These are phyloP conservation scores for Cladobotryum protrusum DNA, from an alignment of 2,329 filamentous ascomycete genomes.

Conservation along the genomic window DNA sequence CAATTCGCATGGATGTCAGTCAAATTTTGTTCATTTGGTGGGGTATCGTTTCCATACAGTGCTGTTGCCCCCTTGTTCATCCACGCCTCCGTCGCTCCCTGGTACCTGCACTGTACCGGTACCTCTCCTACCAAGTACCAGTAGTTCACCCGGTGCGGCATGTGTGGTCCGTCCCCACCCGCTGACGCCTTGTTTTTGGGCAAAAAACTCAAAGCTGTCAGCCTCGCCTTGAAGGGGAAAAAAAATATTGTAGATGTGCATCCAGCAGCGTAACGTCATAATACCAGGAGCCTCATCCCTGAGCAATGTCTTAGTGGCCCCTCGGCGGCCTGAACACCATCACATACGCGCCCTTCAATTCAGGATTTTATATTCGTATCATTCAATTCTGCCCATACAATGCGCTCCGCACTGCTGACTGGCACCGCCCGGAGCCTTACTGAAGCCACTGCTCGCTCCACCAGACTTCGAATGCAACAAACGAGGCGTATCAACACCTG, in stretches of 20 bases:
- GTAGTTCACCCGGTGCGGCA: no score
- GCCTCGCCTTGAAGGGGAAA: not conserved
- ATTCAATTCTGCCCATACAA: not conserved
- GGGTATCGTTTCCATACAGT: no score
- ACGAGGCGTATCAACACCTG: not conserved
- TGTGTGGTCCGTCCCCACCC: not conserved
- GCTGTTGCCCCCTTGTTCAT: no score
- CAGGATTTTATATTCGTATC: no score
- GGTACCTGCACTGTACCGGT: not conserved
- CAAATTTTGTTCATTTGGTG: no score
- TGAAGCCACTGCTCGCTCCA: not conserved
- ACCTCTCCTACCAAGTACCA: not conserved
- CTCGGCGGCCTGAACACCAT: no score
- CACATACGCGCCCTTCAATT: no score
- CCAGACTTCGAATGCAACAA: not conserved
- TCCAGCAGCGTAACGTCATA: not conserved
- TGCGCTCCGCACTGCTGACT: not conserved
- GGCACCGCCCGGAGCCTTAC: not conserved
- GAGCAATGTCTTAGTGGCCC: no score
- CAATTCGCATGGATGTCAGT: no score
- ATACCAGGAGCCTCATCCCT: no score
- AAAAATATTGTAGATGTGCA: not conserved
- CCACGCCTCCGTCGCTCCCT: not conserved
- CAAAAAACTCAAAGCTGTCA: not conserved
- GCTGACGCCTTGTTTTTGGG: not conserved